Evolutionary conservation across 2,329 filamentous ascomycete species (phyloP), one percentile per base, ranked within the genome.

Genomic region (Pestalotiopsis sp.): DNA sequence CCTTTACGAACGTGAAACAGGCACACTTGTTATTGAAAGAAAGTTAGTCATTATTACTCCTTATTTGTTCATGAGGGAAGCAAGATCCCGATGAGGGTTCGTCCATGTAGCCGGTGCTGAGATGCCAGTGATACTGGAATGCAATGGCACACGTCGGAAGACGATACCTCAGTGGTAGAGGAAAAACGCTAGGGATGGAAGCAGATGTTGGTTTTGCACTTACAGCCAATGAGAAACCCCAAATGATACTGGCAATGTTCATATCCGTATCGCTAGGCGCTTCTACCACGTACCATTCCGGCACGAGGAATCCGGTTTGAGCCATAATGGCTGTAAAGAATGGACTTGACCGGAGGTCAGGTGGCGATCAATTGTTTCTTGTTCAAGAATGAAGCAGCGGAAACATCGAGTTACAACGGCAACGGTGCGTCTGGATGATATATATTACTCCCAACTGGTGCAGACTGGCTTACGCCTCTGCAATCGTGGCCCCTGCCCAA

Each of bases 191-290:
- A 9, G 25, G 23, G 14, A 36, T 59, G 57, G 57, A 36, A 59
- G 20, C 57, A 59, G 9, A 4, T 59, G 9, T 36, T 36, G 57
- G n/a, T 0, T 14, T 31, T 59, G 57, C 57, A 59, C 57, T 59
- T 59, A 59, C 57, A 4, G 76, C 75, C 36, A 80, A 62, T 14
- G 76, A 76, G 45, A 77, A 73, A 2, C 78, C 78, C 70, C 72
- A 78, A 39, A 76, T 75, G 62, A 80, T 72, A 17, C 76, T 75
- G 13, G 76, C 75, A 65, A 80, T 69, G 23, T 74, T 73, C 39
- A 78, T 65, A 59, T 79, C 77, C 36, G 17, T 17, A 3, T 59
- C 52, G 31, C n/a, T 61, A 23, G 64, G 64, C 12, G 27, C 41
- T 20, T 66, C 64, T 45, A n/a, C 23, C 52, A 39, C 36, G 23